Percentiles rank a stretch among this genome's conserved stretches.
phyloP scores from a whole-genome alignment of 495 filamentous ascomycete genomes.

The Aspergillus baeticus region DNA sequence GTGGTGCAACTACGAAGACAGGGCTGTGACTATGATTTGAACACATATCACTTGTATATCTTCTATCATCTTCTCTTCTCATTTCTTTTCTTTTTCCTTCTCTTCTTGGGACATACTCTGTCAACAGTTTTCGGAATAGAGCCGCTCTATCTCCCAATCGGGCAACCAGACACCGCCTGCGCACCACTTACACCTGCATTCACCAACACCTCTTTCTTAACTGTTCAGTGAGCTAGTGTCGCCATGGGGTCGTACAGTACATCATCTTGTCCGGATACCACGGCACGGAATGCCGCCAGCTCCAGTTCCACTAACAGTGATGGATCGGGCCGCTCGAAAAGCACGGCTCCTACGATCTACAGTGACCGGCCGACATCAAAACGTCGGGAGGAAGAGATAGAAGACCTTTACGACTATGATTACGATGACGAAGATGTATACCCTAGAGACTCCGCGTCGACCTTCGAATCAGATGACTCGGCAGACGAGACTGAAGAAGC shows the following conservation, averaged over 20 bases:
- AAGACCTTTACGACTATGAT: slow-evolving; percentile 28
- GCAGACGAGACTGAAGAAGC: slow-evolving; percentile 60
- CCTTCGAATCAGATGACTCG: slow-evolving; percentile 76
- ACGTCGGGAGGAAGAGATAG: slow-evolving; percentile 29
- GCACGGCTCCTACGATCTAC: slow-evolving; percentile 66
- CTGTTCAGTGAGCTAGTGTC: slow-evolving; percentile 10
- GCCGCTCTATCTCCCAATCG: slow-evolving; percentile 7
- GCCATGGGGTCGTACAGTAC: slow-evolving; percentile 38
- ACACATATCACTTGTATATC: slow-evolving; percentile 13
- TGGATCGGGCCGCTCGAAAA: slow-evolving; percentile 62
- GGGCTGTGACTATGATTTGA: slow-evolving; percentile 11
- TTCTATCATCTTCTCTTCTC: slow-evolving; percentile 6
- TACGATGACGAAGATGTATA: background rate
- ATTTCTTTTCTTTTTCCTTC: slow-evolving; percentile 9
- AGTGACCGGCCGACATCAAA: slow-evolving; percentile 56
- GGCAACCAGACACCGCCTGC: slow-evolving; percentile 10
- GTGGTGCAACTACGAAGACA: background rate
- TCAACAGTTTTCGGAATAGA: background rate
- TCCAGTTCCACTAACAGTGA: slow-evolving; percentile 61
- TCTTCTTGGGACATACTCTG: background rate
- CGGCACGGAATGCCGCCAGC: slow-evolving; percentile 38
- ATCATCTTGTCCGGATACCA: slow-evolving; percentile 28
- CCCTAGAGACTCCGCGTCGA: slow-evolving; percentile 69
- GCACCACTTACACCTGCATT: slow-evolving; percentile 7
- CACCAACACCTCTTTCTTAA: background rate